Conservation (phyloP, 2,329 filamentous ascomycete species). For the Fusarium newnesense region DNA sequence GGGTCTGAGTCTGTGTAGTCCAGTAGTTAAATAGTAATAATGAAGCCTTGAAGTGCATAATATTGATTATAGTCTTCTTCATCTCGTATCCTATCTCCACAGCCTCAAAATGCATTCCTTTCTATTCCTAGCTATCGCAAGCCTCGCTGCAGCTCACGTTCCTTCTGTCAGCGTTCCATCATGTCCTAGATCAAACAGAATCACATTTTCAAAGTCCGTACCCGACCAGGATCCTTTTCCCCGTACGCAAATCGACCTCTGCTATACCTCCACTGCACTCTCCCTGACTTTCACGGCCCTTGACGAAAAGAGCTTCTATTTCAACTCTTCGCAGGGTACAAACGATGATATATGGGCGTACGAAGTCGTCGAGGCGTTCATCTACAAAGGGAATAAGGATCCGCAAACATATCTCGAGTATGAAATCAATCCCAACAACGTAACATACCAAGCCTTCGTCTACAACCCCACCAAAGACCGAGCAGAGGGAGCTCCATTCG, state of each 20-base stretch:
- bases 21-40: neutral
- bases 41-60: neutral
- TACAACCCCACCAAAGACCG: constrained; percentile 61
- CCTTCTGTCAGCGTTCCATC: constrained; percentile 51
- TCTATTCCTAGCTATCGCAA: neutral
- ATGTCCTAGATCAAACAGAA: constrained; percentile 51
- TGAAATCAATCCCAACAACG: constrained; percentile 62
- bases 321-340: constrained; percentile 53
- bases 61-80: neutral
- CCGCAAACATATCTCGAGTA: constrained; percentile 62
- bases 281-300: constrained; percentile 56
- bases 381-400: constrained; percentile 57
- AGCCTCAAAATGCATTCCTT: constrained; percentile 22
- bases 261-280: constrained; percentile 56
- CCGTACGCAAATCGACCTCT: constrained; percentile 57
- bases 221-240: constrained; percentile 55
- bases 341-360: constrained; percentile 61
- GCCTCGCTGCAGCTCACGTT: constrained; percentile 21
- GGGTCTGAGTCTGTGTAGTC: constrained; percentile 6
- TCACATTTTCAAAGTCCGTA: constrained; percentile 55
- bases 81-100: neutral
- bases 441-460: constrained; percentile 62
- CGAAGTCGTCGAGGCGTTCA: constrained; percentile 63
- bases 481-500: constrained; percentile 53
- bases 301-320: constrained; percentile 60